Conservation (phyloP, 148 eudicot species). For the Amaranthus cruentus region DNA sequence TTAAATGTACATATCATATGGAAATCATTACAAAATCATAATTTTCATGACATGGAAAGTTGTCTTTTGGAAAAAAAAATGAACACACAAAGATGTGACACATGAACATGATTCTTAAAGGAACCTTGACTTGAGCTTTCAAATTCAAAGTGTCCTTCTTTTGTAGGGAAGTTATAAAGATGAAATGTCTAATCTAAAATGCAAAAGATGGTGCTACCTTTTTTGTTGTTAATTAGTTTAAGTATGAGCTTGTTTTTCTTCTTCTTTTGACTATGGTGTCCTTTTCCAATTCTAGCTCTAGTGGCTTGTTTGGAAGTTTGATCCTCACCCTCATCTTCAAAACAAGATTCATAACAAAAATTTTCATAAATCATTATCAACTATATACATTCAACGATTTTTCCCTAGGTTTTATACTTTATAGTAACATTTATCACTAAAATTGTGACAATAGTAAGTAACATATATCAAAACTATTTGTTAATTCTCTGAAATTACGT, state of each 20-base stretch:
- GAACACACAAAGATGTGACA: not conserved
- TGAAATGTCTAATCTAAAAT: slow-evolving; percentile 7
- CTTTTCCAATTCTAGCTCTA: not conserved
- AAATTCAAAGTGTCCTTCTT: slow-evolving; percentile 9
- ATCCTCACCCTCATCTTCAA: not conserved
- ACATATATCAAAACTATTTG: no score
- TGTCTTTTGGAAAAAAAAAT: no score
- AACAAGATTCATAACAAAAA: not conserved
- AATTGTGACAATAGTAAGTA: no score
- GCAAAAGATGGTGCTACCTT: slow-evolving; percentile 2
- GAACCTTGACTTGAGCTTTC: slow-evolving; percentile 11
- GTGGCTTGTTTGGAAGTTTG: not conserved
- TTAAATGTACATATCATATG: no score
- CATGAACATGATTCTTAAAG: slow-evolving; percentile 4
- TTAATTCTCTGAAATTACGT: no score
- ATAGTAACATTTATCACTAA: no score
- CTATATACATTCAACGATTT: no score
- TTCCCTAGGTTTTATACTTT: no score
- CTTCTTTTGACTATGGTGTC: not conserved
- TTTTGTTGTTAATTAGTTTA: not conserved
- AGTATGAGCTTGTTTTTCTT: slow-evolving; percentile 4
- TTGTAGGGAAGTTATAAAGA: not conserved
- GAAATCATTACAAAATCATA: no score
- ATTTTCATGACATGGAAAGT: no score
- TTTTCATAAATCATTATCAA: no score